Evolutionary conservation across 768 basidiomycete species (phyloP).

Genomic region (Leccinellum albellum): DNA sequence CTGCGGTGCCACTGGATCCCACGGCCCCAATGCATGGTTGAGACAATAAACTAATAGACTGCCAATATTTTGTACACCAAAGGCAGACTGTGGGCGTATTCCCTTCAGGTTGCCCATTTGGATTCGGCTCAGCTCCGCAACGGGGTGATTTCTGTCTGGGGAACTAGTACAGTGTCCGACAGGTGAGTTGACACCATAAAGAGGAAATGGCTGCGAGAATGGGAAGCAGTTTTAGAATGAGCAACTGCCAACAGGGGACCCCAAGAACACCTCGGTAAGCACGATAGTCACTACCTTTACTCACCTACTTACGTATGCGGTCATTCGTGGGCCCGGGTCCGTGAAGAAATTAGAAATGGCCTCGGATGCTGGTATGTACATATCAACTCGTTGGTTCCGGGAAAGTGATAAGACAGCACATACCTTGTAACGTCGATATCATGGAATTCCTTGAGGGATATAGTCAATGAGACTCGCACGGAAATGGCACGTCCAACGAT

Average conservation of each 20-base stretch:
- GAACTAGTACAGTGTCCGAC: constrained; percentile 32
- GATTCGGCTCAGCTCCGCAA: neutral
- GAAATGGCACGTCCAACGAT: no score
- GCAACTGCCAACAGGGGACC: neutral
- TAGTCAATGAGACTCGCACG: no score
- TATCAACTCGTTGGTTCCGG: no score
- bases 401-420: no score
- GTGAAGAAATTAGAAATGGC: constrained; percentile 27
- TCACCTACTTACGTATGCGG: no score
- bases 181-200: constrained; percentile 25
- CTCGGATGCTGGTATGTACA: neutral
- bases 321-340: constrained; percentile 1
- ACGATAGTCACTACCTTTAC: no score
- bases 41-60: constrained; percentile 42
- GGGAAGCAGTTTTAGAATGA: no score
- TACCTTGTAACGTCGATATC: no score
- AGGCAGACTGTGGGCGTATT: constrained; percentile 44
- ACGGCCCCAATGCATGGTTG: constrained; percentile 42
- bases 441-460: no score
- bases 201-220: no score
- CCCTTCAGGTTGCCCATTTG: neutral
- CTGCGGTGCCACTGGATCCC: constrained; percentile 30
- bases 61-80: no score
- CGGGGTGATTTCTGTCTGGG: constrained; percentile 13
- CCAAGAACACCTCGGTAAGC: constrained; percentile 9